phyloP scores from a whole-genome alignment of 2,329 filamentous ascomycete genomes.

The Diaporthe vexans region DNA sequence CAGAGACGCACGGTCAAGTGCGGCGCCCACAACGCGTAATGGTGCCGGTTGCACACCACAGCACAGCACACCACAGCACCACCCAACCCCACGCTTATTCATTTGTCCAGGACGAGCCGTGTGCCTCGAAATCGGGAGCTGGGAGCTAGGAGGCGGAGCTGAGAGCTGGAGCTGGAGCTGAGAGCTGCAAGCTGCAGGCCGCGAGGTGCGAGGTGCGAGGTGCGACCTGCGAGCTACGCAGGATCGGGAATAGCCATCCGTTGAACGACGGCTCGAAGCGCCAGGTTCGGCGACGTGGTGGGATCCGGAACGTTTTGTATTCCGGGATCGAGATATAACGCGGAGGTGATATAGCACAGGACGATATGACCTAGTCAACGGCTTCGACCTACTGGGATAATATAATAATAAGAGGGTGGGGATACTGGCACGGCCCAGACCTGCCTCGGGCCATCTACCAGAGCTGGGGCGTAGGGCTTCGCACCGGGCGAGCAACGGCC shows the following conservation, averaged over 20 bases:
- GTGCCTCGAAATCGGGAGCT: neutral
- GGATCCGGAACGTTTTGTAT: constrained; percentile 25
- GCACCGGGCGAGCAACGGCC: constrained; percentile 13
- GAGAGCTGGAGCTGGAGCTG: constrained; percentile 5
- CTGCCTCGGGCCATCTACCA: neutral
- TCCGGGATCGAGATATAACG: constrained; percentile 26
- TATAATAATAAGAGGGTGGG: constrained; percentile 8
- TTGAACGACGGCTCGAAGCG: constrained; percentile 19
- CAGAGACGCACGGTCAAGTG: constrained; percentile 19
- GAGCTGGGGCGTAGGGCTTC: constrained; percentile 14
- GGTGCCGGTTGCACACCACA: neutral
- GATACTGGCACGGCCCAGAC: neutral
- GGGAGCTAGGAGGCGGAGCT: neutral
- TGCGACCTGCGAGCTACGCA: neutral
- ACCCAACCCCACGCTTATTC: neutral
- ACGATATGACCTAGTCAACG: neutral
- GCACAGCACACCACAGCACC: neutral
- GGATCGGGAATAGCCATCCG: constrained; percentile 15
- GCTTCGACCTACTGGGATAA: neutral
- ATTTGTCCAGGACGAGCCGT: neutral
- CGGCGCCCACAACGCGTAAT: constrained; percentile 16
- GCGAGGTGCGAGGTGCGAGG: neutral
- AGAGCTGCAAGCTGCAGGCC: neutral
- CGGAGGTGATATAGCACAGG: constrained; percentile 15
- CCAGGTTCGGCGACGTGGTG: constrained; percentile 8